Evolutionary conservation across 1,139 yeast species (phyloP), one percentile per base, ranked within the genome.

Genomic region (Magnusiomyces magnusii): DNA sequence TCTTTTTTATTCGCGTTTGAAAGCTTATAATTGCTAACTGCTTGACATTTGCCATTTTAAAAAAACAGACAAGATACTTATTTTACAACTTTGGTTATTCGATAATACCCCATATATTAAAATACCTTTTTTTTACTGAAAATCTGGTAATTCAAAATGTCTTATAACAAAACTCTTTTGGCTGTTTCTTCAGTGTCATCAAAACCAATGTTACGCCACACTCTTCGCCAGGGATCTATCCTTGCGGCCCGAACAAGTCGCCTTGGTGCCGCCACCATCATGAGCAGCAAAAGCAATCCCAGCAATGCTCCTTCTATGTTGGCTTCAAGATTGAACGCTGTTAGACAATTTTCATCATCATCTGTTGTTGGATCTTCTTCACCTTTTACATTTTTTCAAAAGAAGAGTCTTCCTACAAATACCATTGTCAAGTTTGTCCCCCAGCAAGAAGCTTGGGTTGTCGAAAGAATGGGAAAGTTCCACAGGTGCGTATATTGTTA

Each of bases 371-470:
- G 19, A 17, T 17, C 21, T 5, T 41, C 49, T 21, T 44, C 49
- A 7, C 49, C 49, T 41, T 64, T 84, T 67, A 83, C 80, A 56
- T 87, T 79, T 71, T 87, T 87, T 73, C 92, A 86, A 70, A 79
- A 78, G 58, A 84, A 83, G 60, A 76, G 81, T 61, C 75, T 86
- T 57, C 95, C 95, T 9, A 75, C 89, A 36, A 88, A 88, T 71
- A 88, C 95, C 1, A 72, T 87, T 1, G 34, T 51, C 36, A 65
- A 68, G 55, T 89, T 89, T 71, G 96, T 89, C 3, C 96, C 96
- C 1, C 96, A 89, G 70, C 95, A 88, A 72, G 86, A 89, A 17
- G 96, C 96, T 2, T 89, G 95, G 92, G 83, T 89, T 24, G 95
- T 89, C 31, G 96, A 89, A 73, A 78, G 96, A 64, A 89, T 89